phyloP scores from a whole-genome alignment of 345 rosid species.

The Gossypium rotundifolium region DNA sequence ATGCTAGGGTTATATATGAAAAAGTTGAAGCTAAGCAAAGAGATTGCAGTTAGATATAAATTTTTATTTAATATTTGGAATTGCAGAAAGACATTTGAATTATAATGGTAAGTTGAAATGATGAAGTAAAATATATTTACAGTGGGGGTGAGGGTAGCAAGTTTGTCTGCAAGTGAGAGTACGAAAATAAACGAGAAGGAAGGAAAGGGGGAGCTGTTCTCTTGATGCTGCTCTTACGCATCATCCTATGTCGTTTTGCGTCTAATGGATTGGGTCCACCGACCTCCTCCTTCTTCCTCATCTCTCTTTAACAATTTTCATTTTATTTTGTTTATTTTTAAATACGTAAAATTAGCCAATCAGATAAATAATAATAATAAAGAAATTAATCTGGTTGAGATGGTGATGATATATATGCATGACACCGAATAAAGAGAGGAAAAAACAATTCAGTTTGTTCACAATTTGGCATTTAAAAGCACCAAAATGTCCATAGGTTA shows the following conservation, averaged over 20 bases:
- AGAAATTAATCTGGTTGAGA: not conserved
- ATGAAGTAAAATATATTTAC: not conserved
- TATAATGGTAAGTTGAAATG: too few relatives aligned
- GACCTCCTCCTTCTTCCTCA: slow-evolving; percentile 27
- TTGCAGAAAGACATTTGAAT: too few relatives aligned
- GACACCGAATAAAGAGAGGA: slow-evolving; percentile 32
- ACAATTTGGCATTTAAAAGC: slow-evolving; percentile 26
- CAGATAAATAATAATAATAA: not conserved
- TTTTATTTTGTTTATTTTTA: slow-evolving; percentile 8
- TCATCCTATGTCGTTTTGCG: slow-evolving; percentile 53
- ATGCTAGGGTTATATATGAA: too few relatives aligned
- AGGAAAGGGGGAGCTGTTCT: slow-evolving; percentile 28
- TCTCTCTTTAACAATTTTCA: not conserved
- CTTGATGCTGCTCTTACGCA: slow-evolving; percentile 58
- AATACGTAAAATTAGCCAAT: slow-evolving; percentile 9
- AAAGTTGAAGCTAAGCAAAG: too few relatives aligned
- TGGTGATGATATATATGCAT: slow-evolving; percentile 24
- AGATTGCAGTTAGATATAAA: too few relatives aligned
- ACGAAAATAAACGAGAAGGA: slow-evolving; percentile 14
- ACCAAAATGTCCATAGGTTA: slow-evolving; percentile 30
- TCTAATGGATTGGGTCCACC: slow-evolving; percentile 81
- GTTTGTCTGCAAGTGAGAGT: slow-evolving; percentile 33
- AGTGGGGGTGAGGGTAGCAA: slow-evolving; percentile 21
- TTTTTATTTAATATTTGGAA: too few relatives aligned
- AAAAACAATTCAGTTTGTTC: slow-evolving; percentile 21